Evolutionary conservation across 257 asterid genomes (phyloP), one percentile per base, ranked within the genome.

Genomic region (Coffea eugenioides): DNA sequence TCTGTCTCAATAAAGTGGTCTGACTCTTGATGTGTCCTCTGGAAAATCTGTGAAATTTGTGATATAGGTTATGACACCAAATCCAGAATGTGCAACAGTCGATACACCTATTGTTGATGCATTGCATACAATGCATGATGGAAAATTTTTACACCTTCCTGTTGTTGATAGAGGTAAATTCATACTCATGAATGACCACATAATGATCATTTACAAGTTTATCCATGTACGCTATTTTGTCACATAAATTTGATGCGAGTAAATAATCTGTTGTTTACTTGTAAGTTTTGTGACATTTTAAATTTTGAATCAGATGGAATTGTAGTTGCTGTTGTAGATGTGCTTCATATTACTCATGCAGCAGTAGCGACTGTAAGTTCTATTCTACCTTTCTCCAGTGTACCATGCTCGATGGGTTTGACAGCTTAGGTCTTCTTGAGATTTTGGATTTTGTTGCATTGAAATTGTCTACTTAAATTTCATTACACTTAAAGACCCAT

Each of bases 31-130:
- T 31, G 20, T 27, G 27, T 65, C 41, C 18, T 15, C 70, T 66
- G 67, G 48, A n/a, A 56, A 21, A 18, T 20, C 41, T 74, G 43
- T 7, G 66, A n/a, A 23, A 70, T 69, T 48, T 71, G 80, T 65
- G 78, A 77, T 81, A 43, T 82, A 96, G 99, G 97, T 92, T 81
- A 94, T 96, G 97, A 92, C 98, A 69, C 91, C 95, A 65, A 94
- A 90, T 82, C 99, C 99, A 71, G 97, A 96, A 90, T 94, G 98
- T 86, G 92, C 97, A 49, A 88, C 95, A 45, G 78, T 92, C 45
- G 98, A 94, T 86, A 85, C 98, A 71, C 90, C 98, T 64, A 94
- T 96, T 77, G 95, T 96, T 61, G 97, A 96, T 81, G 99, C 99
- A 79, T 93, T 96, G 86, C 99, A 94, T 82, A 92, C 88, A 56